Conservation (phyloP, 1,139 yeast species). For the Schwanniomyces etchellsii region DNA sequence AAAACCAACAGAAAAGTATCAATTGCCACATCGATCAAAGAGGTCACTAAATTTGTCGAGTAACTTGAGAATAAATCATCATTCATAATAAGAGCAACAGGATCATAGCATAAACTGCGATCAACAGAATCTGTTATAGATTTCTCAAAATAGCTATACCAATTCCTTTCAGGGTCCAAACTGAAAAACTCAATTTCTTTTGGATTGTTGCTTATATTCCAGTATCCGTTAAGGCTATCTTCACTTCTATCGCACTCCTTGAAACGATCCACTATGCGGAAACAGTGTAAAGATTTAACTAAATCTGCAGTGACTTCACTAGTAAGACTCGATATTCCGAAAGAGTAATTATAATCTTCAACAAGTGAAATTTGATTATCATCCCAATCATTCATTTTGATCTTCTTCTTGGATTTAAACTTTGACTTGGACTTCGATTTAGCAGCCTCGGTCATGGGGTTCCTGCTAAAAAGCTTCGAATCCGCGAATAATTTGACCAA, state of each 20-base stretch:
- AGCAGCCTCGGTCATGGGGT: slow-evolving; percentile 11
- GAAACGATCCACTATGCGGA: background rate
- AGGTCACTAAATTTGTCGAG: slow-evolving; percentile 36
- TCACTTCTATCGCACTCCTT: background rate
- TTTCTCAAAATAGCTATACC: slow-evolving; percentile 32
- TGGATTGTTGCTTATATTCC: background rate
- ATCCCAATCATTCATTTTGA: slow-evolving; percentile 20
- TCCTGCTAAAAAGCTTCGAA: slow-evolving; percentile 26
- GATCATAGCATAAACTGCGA: slow-evolving; percentile 30
- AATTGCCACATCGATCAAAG: slow-evolving; percentile 71
- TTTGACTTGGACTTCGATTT: slow-evolving; percentile 23
- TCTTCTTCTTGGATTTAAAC: slow-evolving; percentile 15
- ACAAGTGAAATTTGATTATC: slow-evolving; percentile 14
- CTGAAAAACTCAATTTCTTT: background rate
- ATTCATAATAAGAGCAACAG: slow-evolving; percentile 8
- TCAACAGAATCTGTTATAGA: slow-evolving; percentile 19
- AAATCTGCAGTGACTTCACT: no score
- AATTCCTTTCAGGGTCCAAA: slow-evolving; percentile 7
- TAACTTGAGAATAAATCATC: slow-evolving; percentile 12
- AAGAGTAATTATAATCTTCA: slow-evolving; percentile 32
- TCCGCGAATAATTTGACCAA: slow-evolving; percentile 37
- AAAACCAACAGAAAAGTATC: slow-evolving; percentile 69
- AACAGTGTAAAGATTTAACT: slow-evolving; percentile 14
- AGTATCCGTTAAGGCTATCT: background rate
- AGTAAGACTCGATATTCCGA: slow-evolving; percentile 40